Base-by-base conservation (phyloP, 2,329 filamentous ascomycete genomes). In the Ceratocystis alfenasii region DNA sequence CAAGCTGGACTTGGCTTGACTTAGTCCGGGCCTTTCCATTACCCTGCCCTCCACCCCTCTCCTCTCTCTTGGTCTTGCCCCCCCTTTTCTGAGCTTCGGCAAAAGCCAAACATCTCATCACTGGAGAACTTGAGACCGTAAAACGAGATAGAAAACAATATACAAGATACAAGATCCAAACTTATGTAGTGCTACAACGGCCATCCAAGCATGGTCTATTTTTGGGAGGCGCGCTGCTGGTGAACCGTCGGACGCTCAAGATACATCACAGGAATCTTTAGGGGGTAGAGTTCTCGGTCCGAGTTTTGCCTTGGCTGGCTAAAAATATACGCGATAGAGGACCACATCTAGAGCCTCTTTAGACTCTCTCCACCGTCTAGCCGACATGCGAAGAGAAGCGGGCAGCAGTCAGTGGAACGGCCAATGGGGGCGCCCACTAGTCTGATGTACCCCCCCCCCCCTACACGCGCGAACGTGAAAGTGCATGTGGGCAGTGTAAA, bases 1-100 rank as follows among this genome's bases (percentile, higher is more conserved):
- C 2, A 57, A 57, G 25, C 53, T 57, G 53, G 53, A 33, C 25
- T 57, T 57, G 53, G 25, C 22, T 33, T 57, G 53, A 57, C 53
- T 57, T 22, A 30, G 53, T 17, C 53, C 53, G 25, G 22, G 53
- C 15, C 53, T 30, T 57, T 57, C 20, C 53, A 5, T 30, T 7
- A 8, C 10, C 15, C 25, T 10, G 6, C 22, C 46, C 22, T n/a
- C 2, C 46, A 3, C 2, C 46, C 46, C 46, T 22, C 20, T 50
- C 8, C 20, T 50, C 22, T 12, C 22, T 50, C 46, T 50, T 50
- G 46, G n/a, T 50, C 46, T 50, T n/a, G 15, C 46, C 25, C 48
- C 22, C 53, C 48, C 22, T 30, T 30, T 57, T 57, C 30, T 30
- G 53, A 28, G 53, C 25, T 28, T 28, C 53, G 30, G 22, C 22